phyloP scores from a whole-genome alignment of 1,139 yeast species.

The Debaryomycetaceae sp. region DNA sequence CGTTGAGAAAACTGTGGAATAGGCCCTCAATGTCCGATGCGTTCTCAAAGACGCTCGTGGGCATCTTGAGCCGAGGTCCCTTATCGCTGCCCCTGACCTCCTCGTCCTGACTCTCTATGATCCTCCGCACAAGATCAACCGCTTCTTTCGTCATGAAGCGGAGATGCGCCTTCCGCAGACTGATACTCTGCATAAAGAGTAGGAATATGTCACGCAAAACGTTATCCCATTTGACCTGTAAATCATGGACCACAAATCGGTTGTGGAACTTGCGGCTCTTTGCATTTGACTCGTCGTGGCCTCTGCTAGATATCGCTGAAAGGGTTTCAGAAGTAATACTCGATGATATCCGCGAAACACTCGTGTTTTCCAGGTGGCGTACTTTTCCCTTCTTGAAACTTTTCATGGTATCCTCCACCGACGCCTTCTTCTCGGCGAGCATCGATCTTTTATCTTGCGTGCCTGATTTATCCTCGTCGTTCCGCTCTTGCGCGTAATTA shows the following conservation, averaged over 20 bases:
- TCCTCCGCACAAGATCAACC: slow-evolving; percentile 44
- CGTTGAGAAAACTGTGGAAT: slow-evolving; percentile 22
- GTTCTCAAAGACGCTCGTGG: slow-evolving; percentile 5
- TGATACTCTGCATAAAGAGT: slow-evolving; percentile 50
- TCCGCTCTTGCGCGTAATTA: slow-evolving; percentile 11
- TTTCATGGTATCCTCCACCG: slow-evolving; percentile 13
- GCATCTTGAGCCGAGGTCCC: no score
- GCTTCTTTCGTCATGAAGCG: slow-evolving; percentile 58
- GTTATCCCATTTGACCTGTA: slow-evolving; percentile 75
- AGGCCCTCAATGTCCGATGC: slow-evolving; percentile 19
- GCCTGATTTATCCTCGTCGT: slow-evolving; percentile 5
- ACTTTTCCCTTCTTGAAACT: slow-evolving; percentile 4
- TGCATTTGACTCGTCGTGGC: slow-evolving; percentile 17
- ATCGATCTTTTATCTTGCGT: slow-evolving; percentile 9
- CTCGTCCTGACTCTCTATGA: slow-evolving; percentile 14
- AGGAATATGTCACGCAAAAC: slow-evolving; percentile 49
- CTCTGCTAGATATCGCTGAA: slow-evolving; percentile 19
- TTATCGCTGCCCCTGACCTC: no score
- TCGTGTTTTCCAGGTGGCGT: slow-evolving; percentile 1
- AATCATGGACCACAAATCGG: slow-evolving; percentile 67
- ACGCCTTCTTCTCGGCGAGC: slow-evolving; percentile 19
- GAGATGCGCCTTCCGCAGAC: slow-evolving; percentile 42
- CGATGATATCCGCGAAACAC: not conserved
- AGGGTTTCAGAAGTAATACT: slow-evolving; percentile 12
- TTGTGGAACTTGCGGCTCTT: slow-evolving; percentile 45